phyloP scores from a whole-genome alignment of 2,329 filamentous ascomycete species.

The Aspergillus sclerotialis region DNA sequence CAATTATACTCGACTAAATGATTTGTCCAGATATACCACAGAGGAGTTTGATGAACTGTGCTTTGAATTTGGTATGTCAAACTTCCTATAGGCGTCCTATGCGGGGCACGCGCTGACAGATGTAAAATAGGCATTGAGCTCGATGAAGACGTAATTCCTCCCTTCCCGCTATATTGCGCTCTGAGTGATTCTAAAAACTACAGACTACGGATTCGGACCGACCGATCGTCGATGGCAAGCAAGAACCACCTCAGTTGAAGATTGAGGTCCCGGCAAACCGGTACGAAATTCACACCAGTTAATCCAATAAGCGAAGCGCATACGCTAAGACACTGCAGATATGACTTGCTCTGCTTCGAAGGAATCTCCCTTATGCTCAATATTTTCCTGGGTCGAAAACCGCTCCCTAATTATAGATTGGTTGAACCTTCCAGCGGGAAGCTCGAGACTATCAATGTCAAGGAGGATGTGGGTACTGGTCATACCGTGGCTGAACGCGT shows the following conservation, averaged over 20 bases:
- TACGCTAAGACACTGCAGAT: conserved; percentile 37
- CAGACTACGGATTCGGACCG: conserved; percentile 66
- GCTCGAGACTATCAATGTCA: conserved; percentile 73
- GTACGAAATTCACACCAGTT: conserved; percentile 43
- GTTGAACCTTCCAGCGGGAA: conserved; percentile 65
- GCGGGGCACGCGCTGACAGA: conserved; percentile 26
- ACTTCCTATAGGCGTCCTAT: conserved; percentile 6
- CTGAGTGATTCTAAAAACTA: too few relatives aligned
- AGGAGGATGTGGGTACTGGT: conserved; percentile 48
- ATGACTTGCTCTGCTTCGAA: conserved; percentile 95
- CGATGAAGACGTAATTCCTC: conserved; percentile 68
- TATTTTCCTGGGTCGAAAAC: conserved; percentile 74
- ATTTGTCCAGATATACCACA: conserved; percentile 63
- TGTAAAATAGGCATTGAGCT: conserved; percentile 65
- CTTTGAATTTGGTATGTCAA: conserved; percentile 76
- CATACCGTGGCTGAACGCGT: conserved; percentile 2
- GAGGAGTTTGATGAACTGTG: conserved; percentile 95
- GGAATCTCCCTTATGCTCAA: conserved; percentile 93
- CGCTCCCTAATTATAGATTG: conserved; percentile 73
- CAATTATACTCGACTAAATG: conserved; percentile 6
- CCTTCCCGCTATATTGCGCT: too few relatives aligned
- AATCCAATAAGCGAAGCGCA: neutral
- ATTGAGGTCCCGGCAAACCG: conserved; percentile 97
- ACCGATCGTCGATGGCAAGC: conserved; percentile 66
- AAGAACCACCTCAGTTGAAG: conserved; percentile 88